Evolutionary conservation across 2,329 filamentous ascomycete species (phyloP).

Genomic region (Alternaria atra): DNA sequence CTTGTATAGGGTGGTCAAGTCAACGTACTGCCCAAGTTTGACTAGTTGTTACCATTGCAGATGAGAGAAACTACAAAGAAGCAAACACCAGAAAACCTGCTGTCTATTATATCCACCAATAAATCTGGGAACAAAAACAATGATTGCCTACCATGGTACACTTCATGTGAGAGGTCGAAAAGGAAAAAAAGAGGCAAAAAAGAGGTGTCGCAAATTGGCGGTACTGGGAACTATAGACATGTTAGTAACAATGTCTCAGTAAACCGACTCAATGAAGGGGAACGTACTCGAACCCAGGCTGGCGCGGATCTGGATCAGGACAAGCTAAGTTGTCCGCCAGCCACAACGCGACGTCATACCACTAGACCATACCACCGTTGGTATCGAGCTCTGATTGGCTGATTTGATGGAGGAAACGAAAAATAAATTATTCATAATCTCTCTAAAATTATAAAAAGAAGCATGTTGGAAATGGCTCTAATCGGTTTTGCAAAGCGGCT

Average conservation of each 20-base stretch:
- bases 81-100: neutral
- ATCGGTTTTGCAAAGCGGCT: neutral
- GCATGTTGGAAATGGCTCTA: no score
- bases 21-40: neutral
- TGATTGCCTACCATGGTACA: neutral
- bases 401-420: neutral
- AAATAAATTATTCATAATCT: no score
- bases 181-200: neutral
- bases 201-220: constrained; percentile 29
- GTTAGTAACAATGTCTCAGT: constrained; percentile 25
- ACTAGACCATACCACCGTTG: constrained; percentile 26
- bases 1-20: neutral
- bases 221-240: constrained; percentile 38
- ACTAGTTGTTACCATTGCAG: neutral
- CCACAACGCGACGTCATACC: constrained; percentile 45
- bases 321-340: constrained; percentile 28
- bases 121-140: neutral
- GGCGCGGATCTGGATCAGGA: constrained; percentile 36
- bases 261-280: neutral
- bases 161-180: no score
- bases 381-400: constrained; percentile 12
- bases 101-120: neutral
- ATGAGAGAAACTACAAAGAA: neutral
- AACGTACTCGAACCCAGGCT: constrained; percentile 41
- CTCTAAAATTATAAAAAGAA: no score